phyloP scores from a whole-genome alignment of 352 stramenopile species.

The Globisporangium megalacanthum region DNA sequence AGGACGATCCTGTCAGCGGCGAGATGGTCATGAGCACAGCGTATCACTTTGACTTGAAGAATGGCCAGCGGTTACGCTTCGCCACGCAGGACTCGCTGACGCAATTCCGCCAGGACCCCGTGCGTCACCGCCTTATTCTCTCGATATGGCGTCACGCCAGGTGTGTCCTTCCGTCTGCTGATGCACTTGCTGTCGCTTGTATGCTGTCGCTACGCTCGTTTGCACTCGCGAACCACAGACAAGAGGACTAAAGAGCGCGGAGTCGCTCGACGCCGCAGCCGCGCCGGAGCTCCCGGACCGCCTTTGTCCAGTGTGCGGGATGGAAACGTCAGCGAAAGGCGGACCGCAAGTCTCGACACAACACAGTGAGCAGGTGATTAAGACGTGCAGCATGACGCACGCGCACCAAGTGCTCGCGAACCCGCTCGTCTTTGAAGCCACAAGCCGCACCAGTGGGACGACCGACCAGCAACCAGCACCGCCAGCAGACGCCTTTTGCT shows the following conservation, averaged over 20 bases:
- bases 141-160: neutral
- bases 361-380: conserved; percentile 53
- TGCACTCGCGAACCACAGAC: conserved; percentile 14
- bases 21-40: conserved; percentile 61
- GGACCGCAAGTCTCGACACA: conserved; percentile 48
- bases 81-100: conserved; percentile 44
- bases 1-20: conserved; percentile 58
- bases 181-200: neutral
- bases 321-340: conserved; percentile 43
- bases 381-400: conserved; percentile 68
- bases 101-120: conserved; percentile 46
- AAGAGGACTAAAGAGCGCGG: conserved; percentile 34
- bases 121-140: conserved; percentile 7
- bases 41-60: conserved; percentile 58
- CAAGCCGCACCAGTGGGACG: neutral
- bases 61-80: conserved; percentile 61
- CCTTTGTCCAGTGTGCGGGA: conserved; percentile 65
- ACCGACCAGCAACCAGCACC: neutral
- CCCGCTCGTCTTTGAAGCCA: conserved; percentile 36
- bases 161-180: neutral
- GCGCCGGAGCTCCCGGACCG: conserved; percentile 10
- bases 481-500: conserved; percentile 29
- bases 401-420: conserved; percentile 55
- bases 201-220: neutral
- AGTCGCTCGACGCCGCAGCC: conserved; percentile 17